These are phyloP conservation scores for Narthecium ossifragum DNA, from an alignment of 106 monocot species.

Conservation along the genomic window DNA sequence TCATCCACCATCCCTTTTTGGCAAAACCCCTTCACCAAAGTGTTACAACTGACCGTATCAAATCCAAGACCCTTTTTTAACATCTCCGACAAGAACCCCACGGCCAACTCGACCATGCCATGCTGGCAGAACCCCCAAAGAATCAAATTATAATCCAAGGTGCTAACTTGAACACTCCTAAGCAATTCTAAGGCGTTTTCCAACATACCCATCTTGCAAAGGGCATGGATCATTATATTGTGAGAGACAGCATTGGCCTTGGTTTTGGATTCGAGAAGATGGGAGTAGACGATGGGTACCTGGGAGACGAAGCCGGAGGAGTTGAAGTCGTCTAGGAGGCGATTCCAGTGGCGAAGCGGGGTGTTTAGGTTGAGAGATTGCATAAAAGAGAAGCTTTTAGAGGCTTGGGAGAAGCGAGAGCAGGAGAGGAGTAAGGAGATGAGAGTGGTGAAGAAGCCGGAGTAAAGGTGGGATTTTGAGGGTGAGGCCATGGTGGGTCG, in stretches of 20 bases:
- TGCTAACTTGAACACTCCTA: slow-evolving; percentile 21
- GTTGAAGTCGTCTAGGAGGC: slow-evolving; percentile 57
- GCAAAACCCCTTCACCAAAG: slow-evolving; percentile 50
- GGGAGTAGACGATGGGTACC: slow-evolving; percentile 45
- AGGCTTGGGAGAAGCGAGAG: slow-evolving; percentile 47
- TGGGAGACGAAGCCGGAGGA: slow-evolving; percentile 48
- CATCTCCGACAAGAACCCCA: slow-evolving; percentile 69
- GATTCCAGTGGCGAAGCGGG: slow-evolving; percentile 41
- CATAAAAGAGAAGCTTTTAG: slow-evolving; percentile 44
- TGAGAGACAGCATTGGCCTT: slow-evolving; percentile 36
- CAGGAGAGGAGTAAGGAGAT: slow-evolving; percentile 45
- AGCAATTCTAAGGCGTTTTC: slow-evolving; percentile 18
- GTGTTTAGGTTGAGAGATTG: slow-evolving; percentile 49
- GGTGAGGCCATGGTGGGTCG: slow-evolving; percentile 24
- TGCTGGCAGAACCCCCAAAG: slow-evolving; percentile 62
- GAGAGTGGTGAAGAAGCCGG: slow-evolving; percentile 67
- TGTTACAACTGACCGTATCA: slow-evolving; percentile 55
- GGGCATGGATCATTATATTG: slow-evolving; percentile 59
- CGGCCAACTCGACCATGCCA: slow-evolving; percentile 29
- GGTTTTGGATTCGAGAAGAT: slow-evolving; percentile 30
- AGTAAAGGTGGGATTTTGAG: slow-evolving; percentile 62
- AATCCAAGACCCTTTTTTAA: slow-evolving; percentile 54
- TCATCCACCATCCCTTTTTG: slow-evolving; percentile 29
- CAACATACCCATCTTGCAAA: slow-evolving; percentile 32
- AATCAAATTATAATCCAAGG: slow-evolving; percentile 56